Evolutionary conservation across 768 basidiomycete genomes (phyloP).

Genomic region (Serendipita sp.): DNA sequence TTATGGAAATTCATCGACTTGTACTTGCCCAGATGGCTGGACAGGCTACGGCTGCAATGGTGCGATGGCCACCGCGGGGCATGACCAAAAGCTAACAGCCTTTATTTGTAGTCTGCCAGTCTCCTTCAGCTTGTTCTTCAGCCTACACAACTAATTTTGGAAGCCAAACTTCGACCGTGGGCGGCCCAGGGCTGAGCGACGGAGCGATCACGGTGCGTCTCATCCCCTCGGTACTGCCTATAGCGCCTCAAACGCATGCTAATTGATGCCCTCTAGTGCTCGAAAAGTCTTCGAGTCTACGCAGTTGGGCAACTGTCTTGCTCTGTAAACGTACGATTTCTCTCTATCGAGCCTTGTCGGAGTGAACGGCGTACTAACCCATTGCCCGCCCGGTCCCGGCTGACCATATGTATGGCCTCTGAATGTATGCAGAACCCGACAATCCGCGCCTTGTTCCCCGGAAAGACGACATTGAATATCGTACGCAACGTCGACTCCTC

Average conservation of each 20-base stretch:
- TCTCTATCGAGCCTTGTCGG: background rate
- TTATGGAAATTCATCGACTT: slow-evolving; percentile 47
- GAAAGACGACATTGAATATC: slow-evolving; percentile 59
- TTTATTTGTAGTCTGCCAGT: slow-evolving; percentile 40
- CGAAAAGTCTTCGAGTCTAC: slow-evolving; percentile 41
- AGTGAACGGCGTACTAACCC: background rate
- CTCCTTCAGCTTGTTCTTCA: slow-evolving; percentile 47
- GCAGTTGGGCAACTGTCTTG: slow-evolving; percentile 77
- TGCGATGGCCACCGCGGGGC: background rate
- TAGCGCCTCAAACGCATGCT: background rate
- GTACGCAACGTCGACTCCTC: slow-evolving; percentile 56
- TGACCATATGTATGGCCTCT: background rate
- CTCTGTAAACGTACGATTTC: slow-evolving; percentile 48
- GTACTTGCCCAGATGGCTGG: slow-evolving; percentile 64
- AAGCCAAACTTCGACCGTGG: slow-evolving; percentile 17
- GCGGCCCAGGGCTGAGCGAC: slow-evolving; percentile 19
- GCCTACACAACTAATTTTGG: slow-evolving; percentile 34
- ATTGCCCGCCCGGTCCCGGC: background rate
- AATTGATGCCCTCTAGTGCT: slow-evolving; percentile 58
- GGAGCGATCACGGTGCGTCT: slow-evolving; percentile 10
- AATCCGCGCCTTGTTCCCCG: slow-evolving; percentile 57
- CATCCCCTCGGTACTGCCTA: background rate
- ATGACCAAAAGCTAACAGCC: background rate
- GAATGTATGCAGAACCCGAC: slow-evolving; percentile 53
- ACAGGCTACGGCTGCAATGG: slow-evolving; percentile 55